These are phyloP conservation scores for Lichtheimia corymbifera DNA, from an alignment of 371 early-diverging fungal genomes.

Conservation along the genomic window DNA sequence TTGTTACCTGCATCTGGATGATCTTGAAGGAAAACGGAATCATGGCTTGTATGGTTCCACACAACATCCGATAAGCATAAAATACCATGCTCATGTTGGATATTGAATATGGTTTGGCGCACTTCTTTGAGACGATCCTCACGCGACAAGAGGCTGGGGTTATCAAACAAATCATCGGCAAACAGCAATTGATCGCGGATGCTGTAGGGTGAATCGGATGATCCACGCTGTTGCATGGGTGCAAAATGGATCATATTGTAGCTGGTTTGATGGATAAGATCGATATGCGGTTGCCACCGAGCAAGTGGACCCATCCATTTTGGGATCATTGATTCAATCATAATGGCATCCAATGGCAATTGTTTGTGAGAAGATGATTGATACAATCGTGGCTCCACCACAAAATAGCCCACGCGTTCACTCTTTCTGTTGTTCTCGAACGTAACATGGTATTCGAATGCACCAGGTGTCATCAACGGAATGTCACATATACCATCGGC, in stretches of 20 bases:
- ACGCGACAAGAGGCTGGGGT: constrained; percentile 39
- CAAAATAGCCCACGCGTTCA: constrained; percentile 61
- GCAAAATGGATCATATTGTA: constrained; percentile 98
- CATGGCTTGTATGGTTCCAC: constrained; percentile 96
- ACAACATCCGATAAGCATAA: constrained; percentile 92
- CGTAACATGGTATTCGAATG: constrained; percentile 86
- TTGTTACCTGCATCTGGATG: constrained; percentile 90
- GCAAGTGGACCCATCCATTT: constrained; percentile 92
- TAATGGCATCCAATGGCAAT: constrained; percentile 81
- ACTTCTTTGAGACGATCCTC: constrained; percentile 63
- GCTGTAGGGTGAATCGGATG: constrained; percentile 94
- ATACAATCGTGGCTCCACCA: constrained; percentile 84
- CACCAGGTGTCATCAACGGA: constrained; percentile 68
- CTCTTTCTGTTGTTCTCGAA: constrained; percentile 36
- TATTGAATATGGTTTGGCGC: constrained; percentile 47
- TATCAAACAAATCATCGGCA: constrained; percentile 80
- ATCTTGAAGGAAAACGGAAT: constrained; percentile 85
- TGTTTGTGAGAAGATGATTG: constrained; percentile 22
- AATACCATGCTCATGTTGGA: constrained; percentile 68
- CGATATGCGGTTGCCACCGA: constrained; percentile 77
- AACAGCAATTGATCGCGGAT: constrained; percentile 89
- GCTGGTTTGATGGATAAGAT: constrained; percentile 67
- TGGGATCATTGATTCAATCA: constrained; percentile 85
- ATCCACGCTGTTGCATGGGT: constrained; percentile 88
- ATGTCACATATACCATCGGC: constrained; percentile 62